Conservation (phyloP, 176 grass and related monocot genomes). For the Phragmites australis region DNA sequence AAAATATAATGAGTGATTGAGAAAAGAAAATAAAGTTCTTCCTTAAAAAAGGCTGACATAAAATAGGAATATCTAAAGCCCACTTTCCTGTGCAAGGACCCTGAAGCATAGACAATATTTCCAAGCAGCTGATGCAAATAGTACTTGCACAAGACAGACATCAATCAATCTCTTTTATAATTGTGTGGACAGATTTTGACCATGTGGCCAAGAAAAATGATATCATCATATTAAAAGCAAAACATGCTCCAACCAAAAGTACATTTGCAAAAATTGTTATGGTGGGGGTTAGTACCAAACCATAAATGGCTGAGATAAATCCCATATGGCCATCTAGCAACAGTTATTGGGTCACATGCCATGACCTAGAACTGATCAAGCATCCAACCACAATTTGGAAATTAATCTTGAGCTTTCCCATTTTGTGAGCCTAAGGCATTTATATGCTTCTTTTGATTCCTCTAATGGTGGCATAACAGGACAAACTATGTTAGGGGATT, state of each 20-base stretch:
- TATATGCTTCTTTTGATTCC: neutral
- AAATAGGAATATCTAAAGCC: neutral
- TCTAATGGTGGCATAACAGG: slow-evolving; percentile 9
- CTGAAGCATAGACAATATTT: slow-evolving; percentile 25
- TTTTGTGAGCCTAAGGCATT: slow-evolving; percentile 18
- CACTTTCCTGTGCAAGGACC: slow-evolving; percentile 11
- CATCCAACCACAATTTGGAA: slow-evolving; percentile 16
- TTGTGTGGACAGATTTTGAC: neutral
- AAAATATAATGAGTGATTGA: neutral
- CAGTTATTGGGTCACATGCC: slow-evolving; percentile 37
- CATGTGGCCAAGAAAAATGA: slow-evolving; percentile 15
- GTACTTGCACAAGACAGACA: slow-evolving; percentile 25
- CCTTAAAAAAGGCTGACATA: neutral
- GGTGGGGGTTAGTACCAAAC: slow-evolving; percentile 24
- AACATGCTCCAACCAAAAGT: slow-evolving; percentile 22
- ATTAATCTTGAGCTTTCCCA: slow-evolving; percentile 16
- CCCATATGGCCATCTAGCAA: slow-evolving; percentile 27
- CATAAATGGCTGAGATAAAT: slow-evolving; percentile 35
- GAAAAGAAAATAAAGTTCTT: neutral
- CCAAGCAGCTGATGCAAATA: slow-evolving; percentile 8
- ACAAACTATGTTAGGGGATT: neutral
- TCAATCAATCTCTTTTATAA: slow-evolving; percentile 21
- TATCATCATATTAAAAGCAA: slow-evolving; percentile 1
- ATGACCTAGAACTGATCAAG: slow-evolving; percentile 21
- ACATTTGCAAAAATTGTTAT: slow-evolving; percentile 9